These are phyloP conservation scores for Verticillium dahliae DNA, from an alignment of 2,329 filamentous ascomycete species.

Conservation along the genomic window DNA sequence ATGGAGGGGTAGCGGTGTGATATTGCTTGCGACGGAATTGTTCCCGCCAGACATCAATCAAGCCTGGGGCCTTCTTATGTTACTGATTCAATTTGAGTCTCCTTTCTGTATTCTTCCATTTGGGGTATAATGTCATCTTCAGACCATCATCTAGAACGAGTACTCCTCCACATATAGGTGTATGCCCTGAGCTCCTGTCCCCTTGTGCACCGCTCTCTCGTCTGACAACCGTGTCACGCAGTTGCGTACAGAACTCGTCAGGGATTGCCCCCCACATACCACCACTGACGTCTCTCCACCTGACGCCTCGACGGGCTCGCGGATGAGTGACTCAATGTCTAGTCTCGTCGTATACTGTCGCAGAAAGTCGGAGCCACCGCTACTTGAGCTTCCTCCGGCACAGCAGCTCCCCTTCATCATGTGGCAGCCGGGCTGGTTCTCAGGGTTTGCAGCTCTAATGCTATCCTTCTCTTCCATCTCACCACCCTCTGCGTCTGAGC, in stretches of 20 bases:
- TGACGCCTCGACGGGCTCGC: conserved; percentile 47
- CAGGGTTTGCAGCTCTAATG: background rate
- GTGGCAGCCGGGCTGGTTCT: conserved; percentile 11
- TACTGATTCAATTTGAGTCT: background rate
- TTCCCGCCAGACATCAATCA: background rate
- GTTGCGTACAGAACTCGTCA: conserved; percentile 48
- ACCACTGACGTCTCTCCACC: conserved; percentile 56
- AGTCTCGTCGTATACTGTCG: conserved; percentile 40
- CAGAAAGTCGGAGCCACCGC: conserved; percentile 22
- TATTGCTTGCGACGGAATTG: background rate
- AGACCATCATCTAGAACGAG: conserved; percentile 31
- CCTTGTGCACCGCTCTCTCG: conserved; percentile 57
- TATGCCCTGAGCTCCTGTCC: conserved; percentile 57
- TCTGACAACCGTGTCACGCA: conserved; percentile 50
- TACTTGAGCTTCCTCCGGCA: conserved; percentile 9
- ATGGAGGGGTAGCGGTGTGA: background rate
- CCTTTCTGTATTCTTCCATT: background rate
- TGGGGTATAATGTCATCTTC: background rate
- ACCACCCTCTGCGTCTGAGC: background rate
- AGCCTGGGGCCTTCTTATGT: background rate
- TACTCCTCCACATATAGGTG: conserved; percentile 56
- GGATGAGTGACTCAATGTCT: conserved; percentile 44
- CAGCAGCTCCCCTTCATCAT: background rate
- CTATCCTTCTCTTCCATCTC: background rate
- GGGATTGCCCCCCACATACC: conserved; percentile 50